Evolutionary conservation across 371 early-diverging fungal genomes (phyloP).

Genomic region (Gilbertella persicaria): DNA sequence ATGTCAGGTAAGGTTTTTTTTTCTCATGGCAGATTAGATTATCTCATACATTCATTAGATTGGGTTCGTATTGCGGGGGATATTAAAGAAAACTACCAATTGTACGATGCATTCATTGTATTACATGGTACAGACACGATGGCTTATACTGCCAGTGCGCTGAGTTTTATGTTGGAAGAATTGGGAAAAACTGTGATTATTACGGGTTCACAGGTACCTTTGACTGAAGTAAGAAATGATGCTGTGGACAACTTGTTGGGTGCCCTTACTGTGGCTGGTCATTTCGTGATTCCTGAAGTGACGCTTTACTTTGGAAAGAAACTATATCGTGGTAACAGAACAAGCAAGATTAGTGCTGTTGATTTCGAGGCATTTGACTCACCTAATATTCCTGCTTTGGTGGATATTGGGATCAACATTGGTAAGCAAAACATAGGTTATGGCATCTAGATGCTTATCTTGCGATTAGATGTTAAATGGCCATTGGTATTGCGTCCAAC

Average conservation of each 20-base stretch:
- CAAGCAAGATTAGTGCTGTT: conserved; percentile 91
- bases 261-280: conserved; percentile 89
- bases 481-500: conserved; percentile 84
- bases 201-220: conserved; percentile 94
- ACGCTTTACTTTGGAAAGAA: conserved; percentile 92
- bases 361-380: conserved; percentile 97
- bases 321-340: conserved; percentile 93
- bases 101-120: conserved; percentile 93
- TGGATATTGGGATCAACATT: conserved; percentile 92
- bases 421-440: conserved; percentile 50
- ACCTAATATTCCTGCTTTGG: conserved; percentile 90
- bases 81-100: conserved; percentile 90
- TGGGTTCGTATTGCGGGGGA: conserved; percentile 96
- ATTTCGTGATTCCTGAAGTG: conserved; percentile 98
- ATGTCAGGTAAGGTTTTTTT: conserved; percentile 74
- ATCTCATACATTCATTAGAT: too few relatives aligned
- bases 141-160: conserved; percentile 92
- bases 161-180: conserved; percentile 95
- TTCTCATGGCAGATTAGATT: too few relatives aligned
- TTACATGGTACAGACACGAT: conserved; percentile 96
- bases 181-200: conserved; percentile 96
- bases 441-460: not conserved
- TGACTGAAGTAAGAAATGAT: conserved; percentile 96
- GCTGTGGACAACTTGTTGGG: conserved; percentile 95
- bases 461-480: conserved; percentile 85